A percentile compares a stretch with the other conserved stretches of the same genome.
Evolutionary conservation across 805 yeast species (phyloP).

Genomic region (Candida nitratophila): DNA sequence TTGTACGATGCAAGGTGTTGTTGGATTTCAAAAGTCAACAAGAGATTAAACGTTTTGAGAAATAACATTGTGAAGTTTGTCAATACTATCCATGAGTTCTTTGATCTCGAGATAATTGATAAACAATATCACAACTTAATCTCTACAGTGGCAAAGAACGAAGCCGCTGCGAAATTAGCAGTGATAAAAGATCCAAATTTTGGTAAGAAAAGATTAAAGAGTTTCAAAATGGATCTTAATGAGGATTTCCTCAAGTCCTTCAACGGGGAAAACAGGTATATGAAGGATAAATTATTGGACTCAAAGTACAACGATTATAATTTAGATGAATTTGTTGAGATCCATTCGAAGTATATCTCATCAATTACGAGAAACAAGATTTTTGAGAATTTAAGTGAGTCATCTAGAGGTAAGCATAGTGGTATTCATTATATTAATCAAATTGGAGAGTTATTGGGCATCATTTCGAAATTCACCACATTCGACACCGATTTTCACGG

Average conservation of each 20-base stretch:
- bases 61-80: slow-evolving; percentile 35
- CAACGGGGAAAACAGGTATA: not conserved
- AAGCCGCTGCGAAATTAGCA: not conserved
- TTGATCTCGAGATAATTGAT: slow-evolving; percentile 42
- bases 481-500: slow-evolving; percentile 31
- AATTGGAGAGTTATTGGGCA: slow-evolving; percentile 28
- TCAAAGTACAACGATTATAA: slow-evolving; percentile 26
- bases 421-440: slow-evolving; percentile 35
- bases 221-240: slow-evolving; percentile 9
- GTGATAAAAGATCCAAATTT: slow-evolving; percentile 1
- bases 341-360: slow-evolving; percentile 27
- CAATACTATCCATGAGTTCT: slow-evolving; percentile 31
- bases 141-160: slow-evolving; percentile 11
- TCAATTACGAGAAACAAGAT: slow-evolving; percentile 31
- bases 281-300: not conserved
- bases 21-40: slow-evolving; percentile 17
- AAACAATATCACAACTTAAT: slow-evolving; percentile 24
- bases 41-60: slow-evolving; percentile 30
- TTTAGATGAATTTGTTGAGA: slow-evolving; percentile 40
- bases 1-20: slow-evolving; percentile 11
- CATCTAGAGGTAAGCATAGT: slow-evolving; percentile 28
- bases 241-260: slow-evolving; percentile 1
- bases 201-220: slow-evolving; percentile 11
- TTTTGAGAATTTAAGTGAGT: slow-evolving; percentile 17
- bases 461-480: slow-evolving; percentile 31